Base-by-base conservation (phyloP, 208 protist species). In the Angomonas ambiguus region DNA sequence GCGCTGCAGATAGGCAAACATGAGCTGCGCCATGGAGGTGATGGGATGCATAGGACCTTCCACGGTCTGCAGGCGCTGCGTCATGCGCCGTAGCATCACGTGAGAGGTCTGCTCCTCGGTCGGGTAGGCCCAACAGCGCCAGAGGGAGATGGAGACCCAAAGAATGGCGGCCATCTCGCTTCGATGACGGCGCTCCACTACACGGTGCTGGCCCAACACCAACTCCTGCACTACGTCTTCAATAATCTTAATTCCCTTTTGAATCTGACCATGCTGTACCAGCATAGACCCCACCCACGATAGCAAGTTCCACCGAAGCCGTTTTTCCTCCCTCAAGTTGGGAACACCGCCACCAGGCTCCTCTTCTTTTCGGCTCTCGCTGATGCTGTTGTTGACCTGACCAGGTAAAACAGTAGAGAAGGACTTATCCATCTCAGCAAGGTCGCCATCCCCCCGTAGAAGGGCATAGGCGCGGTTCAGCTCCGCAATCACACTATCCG, bases 11-110 rank as follows among this genome's bases (percentile, higher is more conserved):
- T 80, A 64, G 38, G 78, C 77, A 57, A 78, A 71, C 27, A 71
- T 32, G 38, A 88, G 49, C 62, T 82, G 72, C 27, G 67, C 70
- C 13, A 33, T 25, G 11, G 75, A 76, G 22, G 76, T 64, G 51
- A 83, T 48, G 42, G 82, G 72, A 66, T 88, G 82, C 62, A 88
- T 59, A 1, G 82, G 77, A 2, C 82, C 82, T 24, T 60, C 57
- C 20, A 68, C 59, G 22, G 60, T 73, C 51, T 73, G 72, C 27
- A 82, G 63, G 2, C 75, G 72, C 32, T 71, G 62, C 16, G 72
- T 62, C 68, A 74, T 71, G 60, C 72, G 67, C 42, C 70, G 70
- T 68, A 88, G 64, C 70, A 77, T 65, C 0, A 58, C 27, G 24
- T 64, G 48, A 42, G 70, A 72, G 28, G 81, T 72, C 8, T 61